Percentiles rank a stretch among this genome's conserved stretches.
Evolutionary conservation across 805 yeast species (phyloP).

Genomic region (Zygoascus ofunaensis): DNA sequence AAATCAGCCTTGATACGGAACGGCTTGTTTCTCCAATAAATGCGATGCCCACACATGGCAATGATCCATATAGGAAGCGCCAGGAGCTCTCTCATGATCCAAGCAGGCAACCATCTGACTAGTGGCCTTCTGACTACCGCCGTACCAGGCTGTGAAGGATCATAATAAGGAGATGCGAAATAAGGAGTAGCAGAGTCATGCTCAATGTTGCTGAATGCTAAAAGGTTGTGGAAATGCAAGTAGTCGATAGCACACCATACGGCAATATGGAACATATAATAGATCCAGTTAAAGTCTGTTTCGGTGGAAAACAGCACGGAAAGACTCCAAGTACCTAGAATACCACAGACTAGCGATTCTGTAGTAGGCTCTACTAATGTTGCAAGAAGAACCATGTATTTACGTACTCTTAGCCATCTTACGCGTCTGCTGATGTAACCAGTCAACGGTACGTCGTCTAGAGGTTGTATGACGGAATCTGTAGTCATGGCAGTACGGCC

Average conservation of each 20-base stretch:
- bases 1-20: slow-evolving; percentile 64
- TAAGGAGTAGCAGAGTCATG: slow-evolving; percentile 18
- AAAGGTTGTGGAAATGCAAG: slow-evolving; percentile 43
- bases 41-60: slow-evolving; percentile 64
- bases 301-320: slow-evolving; percentile 35
- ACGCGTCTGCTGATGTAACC: slow-evolving; percentile 63
- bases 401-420: slow-evolving; percentile 79
- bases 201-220: slow-evolving; percentile 23
- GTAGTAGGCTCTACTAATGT: slow-evolving; percentile 83
- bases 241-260: slow-evolving; percentile 62
- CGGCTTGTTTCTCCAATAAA: slow-evolving; percentile 65
- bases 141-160: slow-evolving; percentile 14
- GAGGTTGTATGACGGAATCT: slow-evolving; percentile 73
- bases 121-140: slow-evolving; percentile 11
- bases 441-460: slow-evolving; percentile 31
- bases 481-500: slow-evolving; percentile 73
- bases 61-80: slow-evolving; percentile 79
- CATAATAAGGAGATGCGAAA: slow-evolving; percentile 22
- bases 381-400: slow-evolving; percentile 79
- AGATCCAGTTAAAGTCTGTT: slow-evolving; percentile 15
- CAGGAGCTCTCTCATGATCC: slow-evolving; percentile 62
- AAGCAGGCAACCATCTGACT: slow-evolving; percentile 34
- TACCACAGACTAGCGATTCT: slow-evolving; percentile 60
- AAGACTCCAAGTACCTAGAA: slow-evolving; percentile 53
- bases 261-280: slow-evolving; percentile 44